Evolutionary conservation across 2,329 filamentous ascomycete genomes (phyloP), one percentile per base, ranked within the genome.

Genomic region (Nigrospora sphaerica): DNA sequence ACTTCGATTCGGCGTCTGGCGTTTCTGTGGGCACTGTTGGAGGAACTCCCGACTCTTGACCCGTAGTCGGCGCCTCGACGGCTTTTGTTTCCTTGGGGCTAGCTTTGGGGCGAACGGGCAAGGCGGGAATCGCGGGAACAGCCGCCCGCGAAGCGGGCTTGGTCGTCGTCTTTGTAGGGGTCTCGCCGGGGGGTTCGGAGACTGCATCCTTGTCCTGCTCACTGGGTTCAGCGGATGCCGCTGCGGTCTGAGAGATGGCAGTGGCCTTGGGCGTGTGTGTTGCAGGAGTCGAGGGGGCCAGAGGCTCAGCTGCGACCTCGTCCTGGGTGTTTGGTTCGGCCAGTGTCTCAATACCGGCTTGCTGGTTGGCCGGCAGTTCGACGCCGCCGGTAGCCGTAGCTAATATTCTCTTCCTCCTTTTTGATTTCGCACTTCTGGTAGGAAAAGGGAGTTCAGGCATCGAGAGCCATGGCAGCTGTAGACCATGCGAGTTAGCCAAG

Each of bases 391-490:
- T 61, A 35, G 69, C 59, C 7, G 62, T 57, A 16, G 60, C 62
- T 18, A 72, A 52, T 7, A 59, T 52, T 44, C 61, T 63, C 50
- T 60, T 61, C 53, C 66, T 73, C 60, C 71, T 73, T 52, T 67
- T 70, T 33, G 66, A 63, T 54, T 64, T 71, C 12, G 64, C 36
- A 33, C 61, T 53, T 53, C 63, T 67, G 4, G 56, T 55, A 12
- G 80, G 79, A 55, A 80, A 84, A 11, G 68, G 64, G 28, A 63
- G 54, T 32, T 77, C 73, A 4, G 76, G 74, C 32, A 62, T 63
- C 1, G 78, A 81, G 23, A 72, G 56, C 79, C 80, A 83, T 11
- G 80, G 80, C 11, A 83, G 64, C 77, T 82, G 48, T 12, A 48
- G 28, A 34, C 46, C 17, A 50, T 17, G 38, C 32, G 12, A 34